Evolutionary conservation across 805 yeast species (phyloP).

Genomic region (Lipomyces starkeyi): DNA sequence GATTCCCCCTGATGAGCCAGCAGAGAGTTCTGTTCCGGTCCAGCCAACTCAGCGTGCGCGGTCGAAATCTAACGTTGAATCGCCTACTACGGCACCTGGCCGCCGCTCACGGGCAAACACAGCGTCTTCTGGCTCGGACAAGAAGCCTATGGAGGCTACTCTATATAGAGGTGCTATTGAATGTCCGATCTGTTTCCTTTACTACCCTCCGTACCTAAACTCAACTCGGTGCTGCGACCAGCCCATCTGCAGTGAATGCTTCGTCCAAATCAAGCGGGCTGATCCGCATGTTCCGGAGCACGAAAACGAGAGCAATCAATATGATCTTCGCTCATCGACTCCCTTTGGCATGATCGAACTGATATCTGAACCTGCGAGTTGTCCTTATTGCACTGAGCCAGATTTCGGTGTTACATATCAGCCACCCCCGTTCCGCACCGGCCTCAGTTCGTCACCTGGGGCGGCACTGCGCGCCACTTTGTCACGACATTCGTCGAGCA

Average conservation of each 20-base stretch:
- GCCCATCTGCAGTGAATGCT: constrained; percentile 94
- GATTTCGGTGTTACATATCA: constrained; percentile 83
- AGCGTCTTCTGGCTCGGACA: constrained; percentile 23
- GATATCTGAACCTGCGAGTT: constrained; percentile 83
- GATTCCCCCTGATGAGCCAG: constrained; percentile 31
- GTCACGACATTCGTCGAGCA: constrained; percentile 27
- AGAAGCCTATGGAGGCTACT: constrained; percentile 49
- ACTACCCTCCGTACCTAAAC: constrained; percentile 79
- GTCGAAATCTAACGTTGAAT: constrained; percentile 25
- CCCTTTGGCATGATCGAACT: constrained; percentile 48
- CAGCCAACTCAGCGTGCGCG: constrained; percentile 21
- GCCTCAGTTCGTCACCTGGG: constrained; percentile 38
- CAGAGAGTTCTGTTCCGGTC: constrained; percentile 3
- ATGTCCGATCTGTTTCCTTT: constrained; percentile 94
- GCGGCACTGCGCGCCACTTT: constrained; percentile 31
- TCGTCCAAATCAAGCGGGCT: constrained; percentile 88
- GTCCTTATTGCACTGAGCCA: constrained; percentile 92
- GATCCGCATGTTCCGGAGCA: constrained; percentile 88
- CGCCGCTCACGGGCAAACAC: constrained; percentile 33
- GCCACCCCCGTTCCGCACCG: constrained; percentile 65
- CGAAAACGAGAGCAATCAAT: constrained; percentile 44
- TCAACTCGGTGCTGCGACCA: constrained; percentile 87
- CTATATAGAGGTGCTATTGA: constrained; percentile 75
- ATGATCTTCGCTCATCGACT: constrained; percentile 5
- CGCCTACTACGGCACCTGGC: constrained; percentile 8